Percentiles rank a stretch among this genome's conserved stretches.
phyloP scores from a whole-genome alignment of 2,329 filamentous ascomycete genomes.

The Aspergillus fructus region DNA sequence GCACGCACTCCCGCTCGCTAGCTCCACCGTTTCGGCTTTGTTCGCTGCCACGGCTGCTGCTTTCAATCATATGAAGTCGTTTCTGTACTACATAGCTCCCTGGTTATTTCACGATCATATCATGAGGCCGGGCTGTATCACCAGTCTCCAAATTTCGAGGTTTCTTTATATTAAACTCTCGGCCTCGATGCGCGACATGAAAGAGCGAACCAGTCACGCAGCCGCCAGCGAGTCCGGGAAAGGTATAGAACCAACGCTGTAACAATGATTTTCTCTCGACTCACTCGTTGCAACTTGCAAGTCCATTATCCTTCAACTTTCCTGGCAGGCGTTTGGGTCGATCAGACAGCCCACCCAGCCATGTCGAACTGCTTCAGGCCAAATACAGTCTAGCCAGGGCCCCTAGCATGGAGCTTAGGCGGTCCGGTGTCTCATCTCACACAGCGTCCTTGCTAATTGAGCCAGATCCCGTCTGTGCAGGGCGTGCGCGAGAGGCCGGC shows the following conservation, averaged over 20 bases:
- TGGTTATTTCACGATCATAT: not conserved
- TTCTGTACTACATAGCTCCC: not conserved
- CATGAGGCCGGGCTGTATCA: not conserved
- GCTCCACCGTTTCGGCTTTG: not conserved
- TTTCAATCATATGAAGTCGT: not conserved
- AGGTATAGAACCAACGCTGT: not conserved
- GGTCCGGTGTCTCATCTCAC: conserved; percentile 2
- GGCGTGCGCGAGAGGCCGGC: conserved; percentile 1
- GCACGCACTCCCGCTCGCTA: conserved; percentile 2
- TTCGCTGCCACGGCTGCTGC: not conserved
- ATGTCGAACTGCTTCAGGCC: not conserved
- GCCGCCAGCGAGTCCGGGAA: not conserved
- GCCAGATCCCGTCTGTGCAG: not conserved
- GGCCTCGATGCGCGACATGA: too few species aligned
- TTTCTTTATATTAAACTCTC: not conserved
- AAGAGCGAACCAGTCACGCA: not conserved
- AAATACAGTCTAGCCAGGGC: not conserved
- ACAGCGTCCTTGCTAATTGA: not conserved
- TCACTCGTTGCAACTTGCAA: not conserved
- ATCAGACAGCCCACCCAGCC: not conserved
- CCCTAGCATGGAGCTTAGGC: conserved; percentile 1
- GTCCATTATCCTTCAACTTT: not conserved
- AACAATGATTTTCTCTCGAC: not conserved
- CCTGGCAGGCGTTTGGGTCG: not conserved
- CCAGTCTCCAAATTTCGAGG: not conserved